Evolutionary conservation across 1,139 yeast species (phyloP).

Genomic region (Kazachstania sp.): DNA sequence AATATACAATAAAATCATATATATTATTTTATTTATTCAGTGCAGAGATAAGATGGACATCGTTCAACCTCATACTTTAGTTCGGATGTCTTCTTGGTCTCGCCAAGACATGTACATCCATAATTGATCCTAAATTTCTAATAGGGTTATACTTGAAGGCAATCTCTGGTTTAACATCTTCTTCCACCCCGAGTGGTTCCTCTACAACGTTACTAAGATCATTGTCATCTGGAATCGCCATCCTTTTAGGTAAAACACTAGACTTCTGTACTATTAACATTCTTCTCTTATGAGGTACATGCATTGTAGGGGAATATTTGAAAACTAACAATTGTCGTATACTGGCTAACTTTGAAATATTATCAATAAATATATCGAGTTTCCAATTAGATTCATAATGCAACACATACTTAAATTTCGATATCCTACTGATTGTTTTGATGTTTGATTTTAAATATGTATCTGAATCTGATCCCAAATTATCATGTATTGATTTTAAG

Average conservation of each 20-base stretch:
- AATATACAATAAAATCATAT: too few relatives aligned
- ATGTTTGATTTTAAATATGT: conserved; percentile 13
- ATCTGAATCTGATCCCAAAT: conserved; percentile 2
- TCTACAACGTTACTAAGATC: background rate
- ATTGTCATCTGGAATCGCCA: background rate
- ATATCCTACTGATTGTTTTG: conserved; percentile 18
- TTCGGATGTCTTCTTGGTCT: conserved; percentile 23
- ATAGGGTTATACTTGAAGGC: conserved; percentile 19
- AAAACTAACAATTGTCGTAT: conserved; percentile 21
- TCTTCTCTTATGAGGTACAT: background rate
- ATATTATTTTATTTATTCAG: too few relatives aligned
- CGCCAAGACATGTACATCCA: conserved; percentile 25
- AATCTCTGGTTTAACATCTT: conserved; percentile 22
- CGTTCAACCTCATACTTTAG: too few relatives aligned
- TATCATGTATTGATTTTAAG: conserved; percentile 9
- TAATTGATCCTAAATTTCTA: conserved; percentile 21
- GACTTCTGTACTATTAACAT: conserved; percentile 2
- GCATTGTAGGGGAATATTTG: conserved; percentile 3
- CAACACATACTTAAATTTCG: conserved; percentile 21
- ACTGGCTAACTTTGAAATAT: conserved; percentile 17
- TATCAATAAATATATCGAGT: conserved; percentile 24
- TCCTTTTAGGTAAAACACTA: background rate
- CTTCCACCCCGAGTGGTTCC: background rate
- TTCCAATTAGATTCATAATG: conserved; percentile 27
- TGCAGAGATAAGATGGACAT: too few relatives aligned